Base-by-base conservation (phyloP, 179 eudicot genomes). In the Beta corolliflora region DNA sequence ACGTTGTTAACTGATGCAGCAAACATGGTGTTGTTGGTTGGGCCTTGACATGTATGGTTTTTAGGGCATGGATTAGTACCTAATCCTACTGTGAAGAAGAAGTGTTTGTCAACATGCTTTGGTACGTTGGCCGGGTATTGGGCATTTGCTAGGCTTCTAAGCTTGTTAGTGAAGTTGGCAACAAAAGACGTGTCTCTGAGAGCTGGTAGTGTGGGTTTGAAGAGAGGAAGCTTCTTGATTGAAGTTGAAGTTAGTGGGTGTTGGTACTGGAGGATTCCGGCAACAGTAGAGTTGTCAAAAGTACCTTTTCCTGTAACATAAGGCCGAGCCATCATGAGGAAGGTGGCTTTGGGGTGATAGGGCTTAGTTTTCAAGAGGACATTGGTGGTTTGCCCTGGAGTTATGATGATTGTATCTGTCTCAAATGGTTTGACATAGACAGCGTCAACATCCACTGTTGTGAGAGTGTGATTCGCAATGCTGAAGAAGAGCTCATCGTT, bases 1-100 rank as follows among this genome's bases (percentile, higher is more conserved):
- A 87, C 71, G 44, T 87, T 84, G 82, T 87, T 87, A 41, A 87
- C 58, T 0, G 80, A 5, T 11, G 89, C 87, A 9, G 85, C 81
- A 23, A 84, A 77, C 87, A 78, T 84, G 44, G 87, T 84, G 19
- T 56, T 82, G 21, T 84, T 87, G 9, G 79, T 55, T n/a, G 87
- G 85, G 15, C 89, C 88, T 74, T 86, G 80, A 61, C 88, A 86
- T 71, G 81, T 86, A 2, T 84, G 76, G 77, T 72, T 81, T 52
- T 83, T 86, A 31, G 83, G 81, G 75, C 89, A 84, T 41, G 85
- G 85, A 46, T 75, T 79, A 44, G 87, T 84, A 48, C 87, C 89
- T 71, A 86, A 64, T 41, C 89, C 87, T 4, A 86, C 85, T n/a
- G 89, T 86, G 80, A 86, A 86, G 75, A 83, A 81, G 81, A 84